Conservation (phyloP, 164 flowering plant genomes). For the grape (Vitis vinifera) region DNA sequence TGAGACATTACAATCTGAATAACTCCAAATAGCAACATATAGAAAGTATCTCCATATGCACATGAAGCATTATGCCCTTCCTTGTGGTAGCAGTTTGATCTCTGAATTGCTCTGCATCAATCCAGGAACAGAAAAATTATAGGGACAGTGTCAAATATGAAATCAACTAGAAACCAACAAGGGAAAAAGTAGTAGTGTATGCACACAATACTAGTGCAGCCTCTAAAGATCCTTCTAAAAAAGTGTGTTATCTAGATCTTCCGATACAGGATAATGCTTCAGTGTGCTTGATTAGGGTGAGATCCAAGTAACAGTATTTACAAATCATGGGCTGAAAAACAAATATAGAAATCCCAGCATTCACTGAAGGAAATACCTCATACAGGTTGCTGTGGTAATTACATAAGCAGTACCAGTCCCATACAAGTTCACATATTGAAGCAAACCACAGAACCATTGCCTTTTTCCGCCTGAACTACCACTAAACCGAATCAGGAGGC, state of each 20-base stretch:
- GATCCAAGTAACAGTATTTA: too few relatives aligned
- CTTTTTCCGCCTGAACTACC: slow-evolving; percentile 28
- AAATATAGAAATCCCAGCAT: too few relatives aligned
- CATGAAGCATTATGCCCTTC: slow-evolving; percentile 66
- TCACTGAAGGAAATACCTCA: slow-evolving; percentile 39
- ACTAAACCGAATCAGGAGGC: slow-evolving; percentile 3
- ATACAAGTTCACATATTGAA: slow-evolving; percentile 40
- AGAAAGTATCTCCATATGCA: slow-evolving; percentile 30
- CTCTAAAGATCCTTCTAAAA: too few relatives aligned
- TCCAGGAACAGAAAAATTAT: neutral
- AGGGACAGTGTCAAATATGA: neutral
- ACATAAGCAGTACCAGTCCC: slow-evolving; percentile 56
- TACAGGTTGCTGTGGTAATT: slow-evolving; percentile 49
- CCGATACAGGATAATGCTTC: too few relatives aligned
- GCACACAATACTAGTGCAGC: too few relatives aligned
- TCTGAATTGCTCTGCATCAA: slow-evolving; percentile 64
- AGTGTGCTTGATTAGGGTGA: too few relatives aligned
- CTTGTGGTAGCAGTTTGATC: slow-evolving; percentile 66
- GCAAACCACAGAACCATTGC: slow-evolving; percentile 38
- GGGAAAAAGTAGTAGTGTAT: neutral
- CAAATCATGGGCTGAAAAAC: neutral
- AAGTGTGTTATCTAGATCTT: too few relatives aligned
- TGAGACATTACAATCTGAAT: slow-evolving; percentile 64
- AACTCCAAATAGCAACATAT: slow-evolving; percentile 72
- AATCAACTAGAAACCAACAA: neutral